Evolutionary conservation across 1,284 basidiomycete genomes (phyloP), one percentile per base, ranked within the genome.

Genomic region (Ceratobasidium sp.): DNA sequence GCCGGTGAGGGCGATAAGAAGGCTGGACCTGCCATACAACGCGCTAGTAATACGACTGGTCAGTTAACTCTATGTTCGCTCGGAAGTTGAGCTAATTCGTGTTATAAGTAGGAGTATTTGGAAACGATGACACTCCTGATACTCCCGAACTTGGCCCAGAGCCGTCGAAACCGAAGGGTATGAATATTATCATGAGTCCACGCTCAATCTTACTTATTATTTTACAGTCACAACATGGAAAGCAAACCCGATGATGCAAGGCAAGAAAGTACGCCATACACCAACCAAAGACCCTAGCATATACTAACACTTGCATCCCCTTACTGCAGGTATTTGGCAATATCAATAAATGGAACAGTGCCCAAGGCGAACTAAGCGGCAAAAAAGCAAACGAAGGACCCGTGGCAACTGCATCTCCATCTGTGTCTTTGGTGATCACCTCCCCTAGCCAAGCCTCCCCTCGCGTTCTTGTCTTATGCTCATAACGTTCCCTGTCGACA

Each of bases 271-370:
- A 79, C 75, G 84, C 77, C 26, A 7, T 38, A 73, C 41, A 26
- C 44, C 23, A 23, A 35, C 16, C 23, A n/a, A 41, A 35, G 57
- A 9, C 7, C 35, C 71, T 16, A 21, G 28, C 47, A 73, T 21
- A 70, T 57, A 16, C 18, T 41, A 23, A 44, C 18, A 32, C n/a
- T 30, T 32, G 35, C 23, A 28, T 43, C 28, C n/a, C 50, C 5
- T 35, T 59, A 11, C 41, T 64, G 26, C 73, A 96, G 94, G 92
- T 90, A 57, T 91, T 87, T 61, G 92, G 88, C 80, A 95, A 96
- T 78, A 97, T 98, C 79, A 90, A 87, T 79, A 97, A 98, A 78
- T 98, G 95, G 95, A 97, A 95, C 80, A 92, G 91, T 82, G 93
- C 95, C 18, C 93, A 96, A 82, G 90, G 90, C 81, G 95, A 94